phyloP scores from a whole-genome alignment of 768 basidiomycete genomes.

The Pulveroboletus sp. region DNA sequence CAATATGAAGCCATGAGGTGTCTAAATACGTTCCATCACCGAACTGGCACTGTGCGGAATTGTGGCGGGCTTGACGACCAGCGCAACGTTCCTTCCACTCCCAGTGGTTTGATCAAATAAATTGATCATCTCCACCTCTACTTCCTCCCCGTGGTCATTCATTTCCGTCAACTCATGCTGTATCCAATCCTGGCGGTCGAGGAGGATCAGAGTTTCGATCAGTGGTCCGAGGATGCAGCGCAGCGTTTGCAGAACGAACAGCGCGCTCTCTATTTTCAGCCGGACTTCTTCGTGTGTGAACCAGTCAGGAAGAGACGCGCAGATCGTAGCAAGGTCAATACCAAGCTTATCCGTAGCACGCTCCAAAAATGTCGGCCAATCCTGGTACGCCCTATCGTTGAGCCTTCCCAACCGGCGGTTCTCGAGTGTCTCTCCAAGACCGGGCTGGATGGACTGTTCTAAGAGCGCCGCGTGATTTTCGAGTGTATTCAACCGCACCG shows the following conservation, averaged over 20 bases:
- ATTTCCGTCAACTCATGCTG: constrained; percentile 33
- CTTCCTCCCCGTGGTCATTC: constrained; percentile 15
- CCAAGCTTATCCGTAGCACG: constrained; percentile 27
- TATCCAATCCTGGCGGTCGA: constrained; percentile 61
- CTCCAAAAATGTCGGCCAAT: constrained; percentile 47
- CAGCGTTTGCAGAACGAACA: constrained; percentile 60
- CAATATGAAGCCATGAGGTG: constrained; percentile 3
- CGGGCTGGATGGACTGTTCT: constrained; percentile 12
- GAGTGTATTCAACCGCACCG: not conserved
- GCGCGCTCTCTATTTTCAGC: constrained; percentile 33
- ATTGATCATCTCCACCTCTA: constrained; percentile 50
- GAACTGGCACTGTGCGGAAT: constrained; percentile 1
- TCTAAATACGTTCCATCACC: constrained; percentile 1
- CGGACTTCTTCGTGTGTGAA: constrained; percentile 19
- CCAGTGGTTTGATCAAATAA: constrained; percentile 69
- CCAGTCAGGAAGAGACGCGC: constrained; percentile 17
- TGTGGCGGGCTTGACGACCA: constrained; percentile 43
- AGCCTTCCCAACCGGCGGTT: constrained; percentile 51
- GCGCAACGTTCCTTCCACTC: constrained; percentile 67
- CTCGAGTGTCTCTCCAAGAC: constrained; percentile 37
- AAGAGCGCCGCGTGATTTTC: not conserved
- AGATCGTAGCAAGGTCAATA: constrained; percentile 14
- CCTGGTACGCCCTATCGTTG: constrained; percentile 43
- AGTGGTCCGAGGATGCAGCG: constrained; percentile 66
- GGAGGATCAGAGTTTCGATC: constrained; percentile 59